Conservation (phyloP, 2,329 filamentous ascomycete genomes). For the Colletotrichum nymphaeae region DNA sequence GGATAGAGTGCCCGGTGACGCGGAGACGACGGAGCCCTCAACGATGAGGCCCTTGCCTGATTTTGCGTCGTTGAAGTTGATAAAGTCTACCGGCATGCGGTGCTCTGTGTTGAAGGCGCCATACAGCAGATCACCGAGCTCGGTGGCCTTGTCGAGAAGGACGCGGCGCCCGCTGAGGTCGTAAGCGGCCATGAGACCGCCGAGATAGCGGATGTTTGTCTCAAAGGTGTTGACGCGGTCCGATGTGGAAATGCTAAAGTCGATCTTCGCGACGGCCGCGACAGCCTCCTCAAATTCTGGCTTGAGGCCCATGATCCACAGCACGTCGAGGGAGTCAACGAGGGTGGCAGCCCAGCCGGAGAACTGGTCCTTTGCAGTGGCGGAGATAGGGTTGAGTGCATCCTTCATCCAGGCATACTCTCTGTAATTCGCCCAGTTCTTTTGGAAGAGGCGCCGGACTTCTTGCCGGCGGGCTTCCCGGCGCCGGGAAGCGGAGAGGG, state of each 20-base stretch:
- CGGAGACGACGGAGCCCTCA: conserved; percentile 53
- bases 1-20: conserved; percentile 71
- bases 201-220: conserved; percentile 78
- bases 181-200: conserved; percentile 75
- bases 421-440: conserved; percentile 56
- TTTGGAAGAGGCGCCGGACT: conserved; percentile 47
- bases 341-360: conserved; percentile 60
- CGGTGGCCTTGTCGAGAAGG: conserved; percentile 70
- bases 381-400: conserved; percentile 56
- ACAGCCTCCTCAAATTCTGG: conserved; percentile 62
- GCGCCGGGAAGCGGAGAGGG: conserved; percentile 36
- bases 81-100: conserved; percentile 67
- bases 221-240: conserved; percentile 71
- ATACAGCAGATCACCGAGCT: conserved; percentile 74
- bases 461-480: conserved; percentile 48
- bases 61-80: conserved; percentile 55
- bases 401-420: conserved; percentile 59
- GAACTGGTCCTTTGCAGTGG: conserved; percentile 52
- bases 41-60: conserved; percentile 46
- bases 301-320: conserved; percentile 66
- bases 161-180: conserved; percentile 69
- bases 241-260: conserved; percentile 55
- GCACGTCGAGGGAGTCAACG: conserved; percentile 59
- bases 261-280: conserved; percentile 55
- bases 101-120: conserved; percentile 76